Conservation (phyloP, 2,329 filamentous ascomycete genomes). For the Leptosphaerulina australis region DNA sequence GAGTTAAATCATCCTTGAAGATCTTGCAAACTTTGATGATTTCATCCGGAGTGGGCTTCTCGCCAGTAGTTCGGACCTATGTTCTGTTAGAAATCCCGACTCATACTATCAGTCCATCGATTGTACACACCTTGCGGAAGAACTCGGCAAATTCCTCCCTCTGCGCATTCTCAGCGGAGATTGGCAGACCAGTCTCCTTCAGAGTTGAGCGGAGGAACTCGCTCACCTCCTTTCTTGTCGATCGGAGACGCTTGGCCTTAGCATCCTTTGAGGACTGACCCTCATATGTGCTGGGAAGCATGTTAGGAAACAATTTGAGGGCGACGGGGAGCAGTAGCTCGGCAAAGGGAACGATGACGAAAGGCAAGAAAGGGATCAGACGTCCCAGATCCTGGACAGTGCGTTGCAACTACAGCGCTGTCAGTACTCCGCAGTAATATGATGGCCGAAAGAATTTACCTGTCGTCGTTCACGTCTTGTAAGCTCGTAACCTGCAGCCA, state of each 20-base stretch:
- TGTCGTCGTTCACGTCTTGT: constrained; percentile 92
- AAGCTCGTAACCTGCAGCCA: constrained; percentile 97
- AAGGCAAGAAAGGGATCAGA: constrained; percentile 93
- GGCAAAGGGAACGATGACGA: constrained; percentile 94
- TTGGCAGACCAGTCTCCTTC: constrained; percentile 88
- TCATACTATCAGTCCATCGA: too few species aligned
- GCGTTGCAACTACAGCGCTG: constrained; percentile 67
- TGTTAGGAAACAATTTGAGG: constrained; percentile 93
- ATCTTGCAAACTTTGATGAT: constrained; percentile 99
- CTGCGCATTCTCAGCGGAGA: constrained; percentile 82
- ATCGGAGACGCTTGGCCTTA: constrained; percentile 80
- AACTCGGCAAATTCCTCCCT: constrained; percentile 95
- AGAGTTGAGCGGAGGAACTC: constrained; percentile 86
- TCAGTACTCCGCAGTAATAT: constrained; percentile 15
- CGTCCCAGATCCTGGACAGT: constrained; percentile 94
- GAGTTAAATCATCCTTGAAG: constrained; percentile 95
- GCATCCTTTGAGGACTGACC: constrained; percentile 86
- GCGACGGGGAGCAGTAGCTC: constrained; percentile 91
- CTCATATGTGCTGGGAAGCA: constrained; percentile 97
- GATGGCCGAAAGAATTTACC: constrained; percentile 44
- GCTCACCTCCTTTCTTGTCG: constrained; percentile 92
- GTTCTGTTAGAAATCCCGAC: constrained; percentile 17
- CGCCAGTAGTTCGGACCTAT: constrained; percentile 74
- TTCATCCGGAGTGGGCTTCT: constrained; percentile 84
- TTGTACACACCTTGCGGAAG: constrained; percentile 79